Base-by-base conservation (phyloP, 2,329 filamentous ascomycete species). In the Cladosporium sp. region DNA sequence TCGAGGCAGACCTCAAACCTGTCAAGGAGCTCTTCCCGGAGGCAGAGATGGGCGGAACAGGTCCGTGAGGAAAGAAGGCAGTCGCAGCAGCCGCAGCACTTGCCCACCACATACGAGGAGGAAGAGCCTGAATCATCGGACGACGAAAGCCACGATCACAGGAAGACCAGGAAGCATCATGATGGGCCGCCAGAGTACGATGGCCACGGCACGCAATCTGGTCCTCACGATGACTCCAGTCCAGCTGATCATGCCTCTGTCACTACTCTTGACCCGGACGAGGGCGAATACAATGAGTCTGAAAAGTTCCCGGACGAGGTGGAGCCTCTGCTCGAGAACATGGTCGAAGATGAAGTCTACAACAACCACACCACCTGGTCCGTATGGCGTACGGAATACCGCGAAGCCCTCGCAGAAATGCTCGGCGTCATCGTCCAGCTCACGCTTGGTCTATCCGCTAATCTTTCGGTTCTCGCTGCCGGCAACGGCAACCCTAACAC, bases 361-460 rank as follows among this genome's bases (percentile, higher is more conserved):
- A 79, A 78, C 57, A 59, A 61, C 43, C 61, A 64, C 43, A 62
- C 74, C 19, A 59, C 70, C 57, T 73, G 78, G 77, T 70, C 74
- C 27, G 67, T 74, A 7, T 41, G 80, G 19, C 71, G 78, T 18
- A 74, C 75, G 0, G 69, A 73, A 30, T 73, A 78, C 56, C 72
- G 77, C 9, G 77, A 80, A 58, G 74, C 75, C 22, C 66, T 80
- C 2, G 78, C 77, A 1, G 78, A 82, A 55, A 70, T 75, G 1
- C 68, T 82, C 7, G 76, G 71, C 3, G 76, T 77, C 52, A 51
- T 63, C 11, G 51, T 64, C 1, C 56, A 63, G 36, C 45, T 62
- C 1, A 61, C 57, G 5, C 68, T 80, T 17, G 78, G 77, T 5
- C 73, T 81, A 53, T 74, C 70, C 43, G 72, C 72, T 11, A 74